Evolutionary conservation across 495 filamentous ascomycete species (phyloP).

Genomic region (Hypoxylon subgilvum): DNA sequence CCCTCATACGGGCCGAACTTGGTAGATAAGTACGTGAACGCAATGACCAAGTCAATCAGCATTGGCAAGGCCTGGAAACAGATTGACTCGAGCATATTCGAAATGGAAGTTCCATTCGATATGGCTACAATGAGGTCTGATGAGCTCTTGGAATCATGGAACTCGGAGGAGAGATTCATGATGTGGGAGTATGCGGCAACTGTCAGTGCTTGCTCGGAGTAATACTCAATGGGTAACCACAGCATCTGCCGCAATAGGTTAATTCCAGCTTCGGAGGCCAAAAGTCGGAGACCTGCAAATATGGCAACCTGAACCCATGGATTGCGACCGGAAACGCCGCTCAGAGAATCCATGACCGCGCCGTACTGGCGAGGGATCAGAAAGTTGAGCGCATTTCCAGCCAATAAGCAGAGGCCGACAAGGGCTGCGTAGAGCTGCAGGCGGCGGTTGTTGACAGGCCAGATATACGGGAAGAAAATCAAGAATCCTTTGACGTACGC

Average conservation of each 20-base stretch:
- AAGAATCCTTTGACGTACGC: conserved; percentile 67
- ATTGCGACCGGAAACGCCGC: conserved; percentile 45
- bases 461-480: conserved; percentile 69
- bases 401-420: conserved; percentile 66
- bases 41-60: conserved; percentile 72
- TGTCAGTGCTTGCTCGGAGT: conserved; percentile 64
- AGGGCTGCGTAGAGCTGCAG: conserved; percentile 64
- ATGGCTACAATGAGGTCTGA: conserved; percentile 74
- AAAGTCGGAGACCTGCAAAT: conserved; percentile 60
- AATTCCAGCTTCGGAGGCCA: conserved; percentile 64
- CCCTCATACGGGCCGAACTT: conserved; percentile 78
- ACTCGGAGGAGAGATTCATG: conserved; percentile 79
- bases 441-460: conserved; percentile 61
- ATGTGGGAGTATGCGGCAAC: conserved; percentile 74
- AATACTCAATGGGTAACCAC: conserved; percentile 71
- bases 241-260: conserved; percentile 61
- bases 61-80: conserved; percentile 73
- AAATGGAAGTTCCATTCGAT: conserved; percentile 66
- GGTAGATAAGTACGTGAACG: conserved; percentile 69
- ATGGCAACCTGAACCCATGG: conserved; percentile 62
- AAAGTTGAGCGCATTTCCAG: conserved; percentile 66
- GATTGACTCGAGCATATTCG: conserved; percentile 67
- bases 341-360: conserved; percentile 63
- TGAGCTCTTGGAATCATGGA: conserved; percentile 75
- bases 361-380: conserved; percentile 72